Evolutionary conservation across 306 rosid species (phyloP), one percentile per base, ranked within the genome.

Genomic region (Acacia confusa): DNA sequence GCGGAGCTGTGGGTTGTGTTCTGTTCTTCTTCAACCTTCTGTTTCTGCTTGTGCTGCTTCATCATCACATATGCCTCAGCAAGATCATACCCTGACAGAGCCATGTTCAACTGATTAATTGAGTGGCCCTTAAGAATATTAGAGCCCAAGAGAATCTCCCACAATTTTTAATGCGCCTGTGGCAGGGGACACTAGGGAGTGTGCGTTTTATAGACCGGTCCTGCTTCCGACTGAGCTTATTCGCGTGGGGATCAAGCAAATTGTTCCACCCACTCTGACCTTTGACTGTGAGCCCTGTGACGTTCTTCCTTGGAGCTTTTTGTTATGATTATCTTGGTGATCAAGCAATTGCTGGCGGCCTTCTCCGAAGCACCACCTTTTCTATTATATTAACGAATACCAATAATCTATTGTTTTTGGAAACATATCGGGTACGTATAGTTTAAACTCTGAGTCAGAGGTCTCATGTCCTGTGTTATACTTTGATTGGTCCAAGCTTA

Each of bases 301-400:
- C 27, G 27, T 20, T n/a, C 63, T 55, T n/a, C 2, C 25, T 55
- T 55, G 63, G 27, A 52, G 24, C 22, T 9, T 2, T 57, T 9
- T 57, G 28, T 57, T 22, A 9, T 57, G 6, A 22, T 24, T 58
- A 24, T 47, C 88, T 79, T 85, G 86, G 36, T 3, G 74, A 24
- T 77, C 86, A 78, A 67, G 83, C 14, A 83, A 72, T 57, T 25
- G 4, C 52, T 47, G n/a, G 14, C 9, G 47, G 8, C 27, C 17
- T 78, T 40, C 13, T 19, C 12, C 0, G 9, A 17, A 8, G 61
- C 27, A 36, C 28, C 43, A 34, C 48, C 14, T 17, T 16, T 0
- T 48, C 17, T 16, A 27, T 72, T 4, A 4, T 1, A 41, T 41
- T 41, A 9, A 41, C 9, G 3, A 41, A 10, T 41, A 9, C 12